A percentile compares a stretch with the other conserved stretches of the same genome.
Evolutionary conservation across 345 rosid species (phyloP).

Genomic region (Murraya paniculata): DNA sequence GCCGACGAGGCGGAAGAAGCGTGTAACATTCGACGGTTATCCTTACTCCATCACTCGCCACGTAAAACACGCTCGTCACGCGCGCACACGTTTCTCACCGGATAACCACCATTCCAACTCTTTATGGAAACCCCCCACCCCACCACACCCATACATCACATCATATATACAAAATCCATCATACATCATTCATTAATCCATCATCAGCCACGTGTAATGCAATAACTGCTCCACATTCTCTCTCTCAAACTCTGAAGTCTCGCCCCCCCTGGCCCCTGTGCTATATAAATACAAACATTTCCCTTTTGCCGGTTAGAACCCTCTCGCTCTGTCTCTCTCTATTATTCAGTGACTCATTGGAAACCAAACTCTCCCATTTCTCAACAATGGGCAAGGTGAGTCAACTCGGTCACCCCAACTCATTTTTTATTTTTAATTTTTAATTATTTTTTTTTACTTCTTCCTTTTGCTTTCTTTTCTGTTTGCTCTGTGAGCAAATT

Average conservation of each 20-base stretch:
- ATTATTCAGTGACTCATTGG: neutral
- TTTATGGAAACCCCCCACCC: too few species aligned
- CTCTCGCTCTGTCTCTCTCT: neutral
- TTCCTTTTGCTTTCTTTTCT: neutral
- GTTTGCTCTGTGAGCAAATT: neutral
- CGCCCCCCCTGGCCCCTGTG: neutral
- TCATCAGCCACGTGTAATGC: neutral
- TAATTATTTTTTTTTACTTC: neutral
- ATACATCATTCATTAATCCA: too few species aligned
- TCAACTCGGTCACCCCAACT: conserved; percentile 4
- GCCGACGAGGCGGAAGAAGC: too few species aligned
- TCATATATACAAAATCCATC: too few species aligned
- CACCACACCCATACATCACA: too few species aligned
- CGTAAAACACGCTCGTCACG: neutral
- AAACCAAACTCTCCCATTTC: neutral
- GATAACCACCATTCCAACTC: neutral
- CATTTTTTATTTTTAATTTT: too few species aligned
- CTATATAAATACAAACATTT: neutral
- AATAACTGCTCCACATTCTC: neutral
- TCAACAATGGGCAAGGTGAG: conserved; percentile 32
- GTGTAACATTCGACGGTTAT: neutral
- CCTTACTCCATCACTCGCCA: neutral
- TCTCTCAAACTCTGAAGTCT: neutral
- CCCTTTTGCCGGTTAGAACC: too few species aligned
- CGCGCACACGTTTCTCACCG: neutral